Percentiles rank a stretch among this genome's conserved stretches.
These are phyloP conservation scores for Alternaria sp. DNA, from an alignment of 2,329 filamentous ascomycete genomes.

Conservation along the genomic window DNA sequence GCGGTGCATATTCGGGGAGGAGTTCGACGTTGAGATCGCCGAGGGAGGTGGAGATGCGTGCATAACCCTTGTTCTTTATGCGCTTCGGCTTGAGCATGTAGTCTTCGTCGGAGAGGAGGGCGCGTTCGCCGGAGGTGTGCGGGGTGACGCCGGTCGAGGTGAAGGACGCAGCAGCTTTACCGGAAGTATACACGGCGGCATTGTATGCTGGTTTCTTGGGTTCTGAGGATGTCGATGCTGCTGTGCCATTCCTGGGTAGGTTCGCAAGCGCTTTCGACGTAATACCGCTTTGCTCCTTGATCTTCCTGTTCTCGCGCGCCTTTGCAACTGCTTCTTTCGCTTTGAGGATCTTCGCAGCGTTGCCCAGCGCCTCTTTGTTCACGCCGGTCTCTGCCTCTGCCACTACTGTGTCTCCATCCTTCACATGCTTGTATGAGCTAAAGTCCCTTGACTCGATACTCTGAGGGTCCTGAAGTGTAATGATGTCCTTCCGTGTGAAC, in stretches of 20 bases:
- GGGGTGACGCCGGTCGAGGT: conserved; percentile 94
- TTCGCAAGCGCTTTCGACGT: conserved; percentile 27
- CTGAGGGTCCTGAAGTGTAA: conserved; percentile 94
- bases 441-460: conserved; percentile 83
- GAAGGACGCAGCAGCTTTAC: conserved; percentile 89
- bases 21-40: conserved; percentile 89
- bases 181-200: conserved; percentile 88
- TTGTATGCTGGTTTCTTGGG: conserved; percentile 65
- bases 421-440: conserved; percentile 85
- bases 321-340: conserved; percentile 94
- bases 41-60: conserved; percentile 82
- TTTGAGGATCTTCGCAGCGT: conserved; percentile 80
- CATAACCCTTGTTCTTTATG: conserved; percentile 90
- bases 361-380: conserved; percentile 80
- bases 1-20: conserved; percentile 87
- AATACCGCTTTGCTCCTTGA: conserved; percentile 40
- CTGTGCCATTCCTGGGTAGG: conserved; percentile 26
- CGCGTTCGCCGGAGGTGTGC: conserved; percentile 85
- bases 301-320: conserved; percentile 74
- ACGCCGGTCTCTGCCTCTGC: conserved; percentile 72
- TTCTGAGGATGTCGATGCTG: conserved; percentile 35
- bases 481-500: conserved; percentile 89
- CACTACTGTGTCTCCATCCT: conserved; percentile 81
- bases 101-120: conserved; percentile 88
- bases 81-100: conserved; percentile 93